phyloP scores from a whole-genome alignment of 2,329 filamentous ascomycete species.

The Aureobasidium sp. region DNA sequence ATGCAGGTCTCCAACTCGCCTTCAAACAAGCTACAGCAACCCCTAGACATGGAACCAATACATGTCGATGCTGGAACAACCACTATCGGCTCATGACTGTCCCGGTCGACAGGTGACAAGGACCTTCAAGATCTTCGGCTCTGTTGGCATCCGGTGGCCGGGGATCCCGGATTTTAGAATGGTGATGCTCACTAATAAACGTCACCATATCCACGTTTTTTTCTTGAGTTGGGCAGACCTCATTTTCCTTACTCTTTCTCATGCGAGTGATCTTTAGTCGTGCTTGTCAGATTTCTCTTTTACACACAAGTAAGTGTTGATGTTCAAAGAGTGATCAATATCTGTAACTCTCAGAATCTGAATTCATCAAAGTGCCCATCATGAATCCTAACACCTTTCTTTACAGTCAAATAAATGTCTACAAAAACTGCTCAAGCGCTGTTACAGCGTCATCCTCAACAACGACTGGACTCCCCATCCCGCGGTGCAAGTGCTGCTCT shows the following conservation, averaged over 20 bases:
- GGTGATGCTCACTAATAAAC: constrained; percentile 10
- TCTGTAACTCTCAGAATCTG: no score
- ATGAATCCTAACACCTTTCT: no score
- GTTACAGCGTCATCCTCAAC: constrained; percentile 51
- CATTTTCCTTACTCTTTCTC: background rate
- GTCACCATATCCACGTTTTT: constrained; percentile 8
- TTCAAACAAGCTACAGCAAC: background rate
- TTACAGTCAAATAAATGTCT: no score
- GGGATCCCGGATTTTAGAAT: background rate
- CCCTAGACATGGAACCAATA: no score
- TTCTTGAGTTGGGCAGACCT: background rate
- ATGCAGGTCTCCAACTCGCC: background rate
- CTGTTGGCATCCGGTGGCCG: background rate
- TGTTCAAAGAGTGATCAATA: no score
- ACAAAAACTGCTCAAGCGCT: constrained; percentile 24
- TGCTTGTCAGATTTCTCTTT: no score
- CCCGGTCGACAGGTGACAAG: background rate
- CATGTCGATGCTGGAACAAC: no score
- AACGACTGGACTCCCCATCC: constrained; percentile 60
- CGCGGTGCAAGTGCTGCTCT: constrained; percentile 55
- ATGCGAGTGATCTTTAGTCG: background rate
- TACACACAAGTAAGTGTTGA: no score
- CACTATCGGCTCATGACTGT: background rate
- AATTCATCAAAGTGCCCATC: no score
- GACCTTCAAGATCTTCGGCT: background rate